phyloP scores from a whole-genome alignment of 2,329 filamentous ascomycete species.

The Aspergillus costaricaensis region DNA sequence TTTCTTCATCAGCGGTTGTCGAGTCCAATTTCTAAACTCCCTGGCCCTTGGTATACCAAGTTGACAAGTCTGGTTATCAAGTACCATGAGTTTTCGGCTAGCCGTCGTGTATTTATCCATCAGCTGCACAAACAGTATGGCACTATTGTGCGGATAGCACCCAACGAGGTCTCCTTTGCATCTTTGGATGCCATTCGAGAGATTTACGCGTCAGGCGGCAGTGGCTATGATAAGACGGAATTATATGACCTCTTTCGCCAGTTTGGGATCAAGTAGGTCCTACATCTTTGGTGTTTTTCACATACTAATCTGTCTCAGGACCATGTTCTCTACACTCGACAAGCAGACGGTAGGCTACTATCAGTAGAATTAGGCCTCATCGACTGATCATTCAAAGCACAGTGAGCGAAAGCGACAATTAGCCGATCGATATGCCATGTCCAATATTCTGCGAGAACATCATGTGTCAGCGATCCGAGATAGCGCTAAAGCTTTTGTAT shows the following conservation, averaged over 20 bases:
- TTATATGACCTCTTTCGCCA: constrained; percentile 39
- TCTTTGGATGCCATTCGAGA: constrained; percentile 33
- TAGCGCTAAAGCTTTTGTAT: constrained; percentile 58
- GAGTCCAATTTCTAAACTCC: constrained; percentile 20
- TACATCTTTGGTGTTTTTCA: too few relatives aligned
- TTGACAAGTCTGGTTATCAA: constrained; percentile 33
- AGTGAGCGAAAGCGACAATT: constrained; percentile 64
- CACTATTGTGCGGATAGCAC: constrained; percentile 30
- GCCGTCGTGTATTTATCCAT: constrained; percentile 32
- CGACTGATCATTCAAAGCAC: constrained; percentile 49
- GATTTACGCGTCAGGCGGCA: constrained; percentile 37
- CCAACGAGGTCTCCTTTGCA: constrained; percentile 35
- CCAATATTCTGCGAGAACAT: constrained; percentile 61
- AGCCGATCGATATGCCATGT: constrained; percentile 69
- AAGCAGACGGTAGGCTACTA: constrained; percentile 7
- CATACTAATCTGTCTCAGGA: not conserved
- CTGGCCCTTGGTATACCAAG: constrained; percentile 33
- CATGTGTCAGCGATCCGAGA: constrained; percentile 61
- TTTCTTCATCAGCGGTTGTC: constrained; percentile 3
- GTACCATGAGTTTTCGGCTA: constrained; percentile 34
- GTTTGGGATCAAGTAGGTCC: constrained; percentile 30
- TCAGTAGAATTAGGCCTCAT: not conserved
- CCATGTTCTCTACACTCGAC: constrained; percentile 23
- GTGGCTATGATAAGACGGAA: constrained; percentile 41
- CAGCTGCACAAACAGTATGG: constrained; percentile 31